Percentiles rank a stretch among this genome's conserved stretches.
phyloP scores from a whole-genome alignment of 2,329 filamentous ascomycete genomes.

The Colletotrichum sp. region DNA sequence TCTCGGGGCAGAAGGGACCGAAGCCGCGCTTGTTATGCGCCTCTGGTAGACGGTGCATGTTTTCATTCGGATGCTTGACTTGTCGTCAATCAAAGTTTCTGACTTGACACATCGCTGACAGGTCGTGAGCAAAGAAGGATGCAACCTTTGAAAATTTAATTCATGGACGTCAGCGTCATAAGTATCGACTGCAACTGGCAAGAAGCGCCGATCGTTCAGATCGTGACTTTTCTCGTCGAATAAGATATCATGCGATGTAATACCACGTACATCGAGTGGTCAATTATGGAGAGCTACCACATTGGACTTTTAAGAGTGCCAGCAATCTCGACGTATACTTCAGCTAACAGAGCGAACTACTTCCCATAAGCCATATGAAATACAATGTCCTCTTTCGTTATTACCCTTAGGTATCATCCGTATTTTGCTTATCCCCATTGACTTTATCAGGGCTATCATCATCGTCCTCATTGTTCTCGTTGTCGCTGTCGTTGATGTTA shows the following conservation, averaged over 20 bases:
- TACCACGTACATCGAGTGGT: background rate
- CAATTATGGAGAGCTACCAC: background rate
- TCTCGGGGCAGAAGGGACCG: background rate
- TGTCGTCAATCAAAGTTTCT: background rate
- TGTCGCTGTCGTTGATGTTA: no score
- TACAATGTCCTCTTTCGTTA: no score
- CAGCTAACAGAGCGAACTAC: no score
- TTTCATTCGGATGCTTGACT: background rate
- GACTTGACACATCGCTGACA: background rate
- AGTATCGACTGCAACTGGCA: background rate
- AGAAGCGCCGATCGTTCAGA: background rate
- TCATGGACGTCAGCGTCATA: background rate
- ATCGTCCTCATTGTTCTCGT: background rate
- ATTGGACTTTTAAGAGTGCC: background rate
- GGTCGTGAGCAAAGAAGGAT: background rate
- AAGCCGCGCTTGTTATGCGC: background rate
- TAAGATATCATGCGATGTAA: background rate
- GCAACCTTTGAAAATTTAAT: background rate
- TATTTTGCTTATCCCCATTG: background rate
- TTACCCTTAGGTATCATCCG: no score
- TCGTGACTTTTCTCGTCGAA: background rate
- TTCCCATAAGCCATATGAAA: background rate
- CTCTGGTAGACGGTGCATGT: background rate
- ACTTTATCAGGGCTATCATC: background rate
- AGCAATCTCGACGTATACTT: background rate